phyloP scores from a whole-genome alignment of 2,329 filamentous ascomycete genomes.

The Trichoderma sp. region DNA sequence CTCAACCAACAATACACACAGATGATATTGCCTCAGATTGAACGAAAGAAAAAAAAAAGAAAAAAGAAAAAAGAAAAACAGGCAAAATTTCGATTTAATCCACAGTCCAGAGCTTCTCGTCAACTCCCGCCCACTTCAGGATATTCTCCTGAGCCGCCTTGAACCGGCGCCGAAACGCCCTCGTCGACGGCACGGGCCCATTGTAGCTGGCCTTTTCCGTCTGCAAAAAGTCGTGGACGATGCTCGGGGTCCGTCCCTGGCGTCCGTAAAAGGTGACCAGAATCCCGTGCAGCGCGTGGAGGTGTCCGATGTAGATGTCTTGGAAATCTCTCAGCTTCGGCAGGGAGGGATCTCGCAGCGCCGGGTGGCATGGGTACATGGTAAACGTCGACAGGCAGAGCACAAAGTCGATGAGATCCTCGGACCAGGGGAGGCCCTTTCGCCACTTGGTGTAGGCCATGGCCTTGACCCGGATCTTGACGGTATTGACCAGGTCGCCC shows the following conservation, averaged over 20 bases:
- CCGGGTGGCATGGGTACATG: background rate
- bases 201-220: background rate
- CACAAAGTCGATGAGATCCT: constrained; percentile 15
- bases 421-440: background rate
- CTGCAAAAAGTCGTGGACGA: background rate
- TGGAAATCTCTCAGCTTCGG: constrained; percentile 9
- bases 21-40: background rate
- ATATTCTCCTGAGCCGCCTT: background rate
- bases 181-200: background rate
- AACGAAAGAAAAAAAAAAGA: background rate
- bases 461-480: background rate
- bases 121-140: constrained; percentile 9
- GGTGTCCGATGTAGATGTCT: constrained; percentile 6
- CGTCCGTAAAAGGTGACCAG: background rate
- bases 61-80: background rate
- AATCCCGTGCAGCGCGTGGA: background rate
- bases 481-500: background rate
- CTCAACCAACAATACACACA: background rate
- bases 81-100: background rate
- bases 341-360: background rate
- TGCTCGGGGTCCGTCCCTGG: background rate
- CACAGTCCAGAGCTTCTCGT: background rate
- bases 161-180: constrained; percentile 7
- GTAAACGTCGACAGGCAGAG: background rate
- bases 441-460: background rate